phyloP scores from a whole-genome alignment of 148 eudicot genomes.

The Rheum nobile region DNA sequence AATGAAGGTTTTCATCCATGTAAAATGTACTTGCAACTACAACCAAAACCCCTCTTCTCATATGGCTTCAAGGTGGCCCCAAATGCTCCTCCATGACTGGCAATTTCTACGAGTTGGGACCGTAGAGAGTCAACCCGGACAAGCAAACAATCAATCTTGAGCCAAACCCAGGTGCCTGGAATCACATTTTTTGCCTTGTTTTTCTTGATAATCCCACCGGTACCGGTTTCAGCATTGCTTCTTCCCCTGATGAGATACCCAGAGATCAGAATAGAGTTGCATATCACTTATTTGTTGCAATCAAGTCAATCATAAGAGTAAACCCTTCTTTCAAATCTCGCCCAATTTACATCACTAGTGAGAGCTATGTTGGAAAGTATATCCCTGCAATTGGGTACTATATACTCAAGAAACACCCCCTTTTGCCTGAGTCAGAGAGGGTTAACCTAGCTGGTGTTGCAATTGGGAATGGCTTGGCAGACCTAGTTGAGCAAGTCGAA shows the following conservation, averaged over 20 bases:
- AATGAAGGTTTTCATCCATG: too few relatives aligned
- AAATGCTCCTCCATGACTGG: constrained; percentile 84
- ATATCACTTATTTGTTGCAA: constrained; percentile 49
- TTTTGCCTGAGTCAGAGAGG: constrained; percentile 14
- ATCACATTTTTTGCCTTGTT: constrained; percentile 43
- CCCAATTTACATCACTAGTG: constrained; percentile 73
- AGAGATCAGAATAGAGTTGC: constrained; percentile 50
- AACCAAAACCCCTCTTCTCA: constrained; percentile 57
- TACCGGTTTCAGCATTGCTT: constrained; percentile 69
- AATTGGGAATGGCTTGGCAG: constrained; percentile 72
- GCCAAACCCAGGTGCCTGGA: constrained; percentile 55
- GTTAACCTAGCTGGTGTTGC: constrained; percentile 68
- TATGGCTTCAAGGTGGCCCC: constrained; percentile 94
- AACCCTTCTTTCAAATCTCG: constrained; percentile 32
- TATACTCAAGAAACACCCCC: constrained; percentile 32
- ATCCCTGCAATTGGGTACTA: constrained; percentile 64
- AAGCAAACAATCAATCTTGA: constrained; percentile 21
- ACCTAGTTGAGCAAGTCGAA: constrained; percentile 53
- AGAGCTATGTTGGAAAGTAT: constrained; percentile 90
- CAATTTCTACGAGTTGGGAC: constrained; percentile 70
- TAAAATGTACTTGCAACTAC: too few relatives aligned
- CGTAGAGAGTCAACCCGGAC: constrained; percentile 33
- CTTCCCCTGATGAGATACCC: constrained; percentile 47
- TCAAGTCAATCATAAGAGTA: constrained; percentile 31
- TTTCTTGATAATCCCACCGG: constrained; percentile 85